Evolutionary conservation across 225 moss, liverwort and hornwort species (phyloP).

Genomic region (Lunularia cruciata): DNA sequence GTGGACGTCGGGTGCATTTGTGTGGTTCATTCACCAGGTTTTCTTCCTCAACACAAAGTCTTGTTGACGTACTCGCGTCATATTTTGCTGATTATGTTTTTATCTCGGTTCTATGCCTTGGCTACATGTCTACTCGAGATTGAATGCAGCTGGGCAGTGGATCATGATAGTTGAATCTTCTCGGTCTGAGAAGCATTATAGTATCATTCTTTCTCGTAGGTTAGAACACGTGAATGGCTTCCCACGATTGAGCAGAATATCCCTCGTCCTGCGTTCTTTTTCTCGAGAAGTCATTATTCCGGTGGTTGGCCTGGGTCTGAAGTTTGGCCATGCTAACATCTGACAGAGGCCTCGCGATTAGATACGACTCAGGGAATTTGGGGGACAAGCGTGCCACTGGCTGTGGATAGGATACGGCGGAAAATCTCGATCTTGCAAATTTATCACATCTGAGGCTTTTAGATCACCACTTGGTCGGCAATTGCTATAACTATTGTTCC

Average conservation of each 20-base stretch:
- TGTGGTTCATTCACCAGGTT: slow-evolving; percentile 93
- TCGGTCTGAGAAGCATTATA: neutral
- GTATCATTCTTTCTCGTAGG: slow-evolving; percentile 1
- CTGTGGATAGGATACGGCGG: neutral
- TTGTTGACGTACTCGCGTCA: neutral
- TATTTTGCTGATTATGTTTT: too few relatives aligned
- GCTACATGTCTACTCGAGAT: neutral
- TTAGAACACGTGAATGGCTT: neutral
- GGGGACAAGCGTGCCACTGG: neutral
- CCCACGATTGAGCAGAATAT: neutral
- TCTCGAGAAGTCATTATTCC: neutral
- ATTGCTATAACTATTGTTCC: neutral
- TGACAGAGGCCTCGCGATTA: too few relatives aligned
- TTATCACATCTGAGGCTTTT: neutral
- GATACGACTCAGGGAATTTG: too few relatives aligned
- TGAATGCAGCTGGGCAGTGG: neutral
- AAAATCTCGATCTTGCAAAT: neutral
- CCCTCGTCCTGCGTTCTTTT: neutral
- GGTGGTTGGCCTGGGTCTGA: neutral
- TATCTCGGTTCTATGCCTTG: neutral
- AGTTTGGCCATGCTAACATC: neutral
- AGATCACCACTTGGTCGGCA: neutral
- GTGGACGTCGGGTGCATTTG: slow-evolving; percentile 87
- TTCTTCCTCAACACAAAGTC: neutral
- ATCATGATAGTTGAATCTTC: slow-evolving; percentile 8